Base-by-base conservation (phyloP, 2,329 filamentous ascomycete genomes). In the Penicillium frequentans region DNA sequence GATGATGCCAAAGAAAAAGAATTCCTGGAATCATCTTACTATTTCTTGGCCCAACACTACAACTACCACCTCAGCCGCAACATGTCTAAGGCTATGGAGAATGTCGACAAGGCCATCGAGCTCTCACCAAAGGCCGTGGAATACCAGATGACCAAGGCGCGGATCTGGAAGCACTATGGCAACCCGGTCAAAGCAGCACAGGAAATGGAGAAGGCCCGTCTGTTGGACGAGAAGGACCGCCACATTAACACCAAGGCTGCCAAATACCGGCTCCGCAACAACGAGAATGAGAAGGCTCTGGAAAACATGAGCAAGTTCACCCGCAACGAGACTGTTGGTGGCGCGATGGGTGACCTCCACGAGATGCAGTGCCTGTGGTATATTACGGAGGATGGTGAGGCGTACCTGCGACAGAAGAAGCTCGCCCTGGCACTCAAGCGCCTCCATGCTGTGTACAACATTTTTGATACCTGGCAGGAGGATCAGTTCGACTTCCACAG, bases 361-460 rank as follows among this genome's bases (percentile, higher is more conserved):
- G 95, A 99, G 68, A 99, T 99, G 95, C 95, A 99, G 77, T 97
- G 93, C 73, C 86, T 98, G 66, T 99, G 95, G 96, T 99, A 88
- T 73, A 79, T 99, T 68, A 95, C 91, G 5, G 95, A 99, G 77
- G 96, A 99, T 71, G 95, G 91, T 54, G 90, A 97, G 77, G 87
- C 93, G 3, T 92, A 93, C 73, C 81, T 90, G 56, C 88, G 95
- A 50, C 89, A 92, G 72, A 87, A 88, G 62, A 92, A 96, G 66
- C 79, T 90, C 47, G 91, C 89, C 4, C 82, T 97, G 57, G 93
- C 96, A 0, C 81, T 99, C 52, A 99, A 99, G 81, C 87, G 96
- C 49, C 93, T 97, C 75, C 90, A 93, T 63, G 83, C 90, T 23
- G 85, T 99, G 56, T 88, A 89, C 73, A 91, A 90, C 75, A 96